Conservation (phyloP, 331 rosid genomes). For the Telfairia occidentalis region DNA sequence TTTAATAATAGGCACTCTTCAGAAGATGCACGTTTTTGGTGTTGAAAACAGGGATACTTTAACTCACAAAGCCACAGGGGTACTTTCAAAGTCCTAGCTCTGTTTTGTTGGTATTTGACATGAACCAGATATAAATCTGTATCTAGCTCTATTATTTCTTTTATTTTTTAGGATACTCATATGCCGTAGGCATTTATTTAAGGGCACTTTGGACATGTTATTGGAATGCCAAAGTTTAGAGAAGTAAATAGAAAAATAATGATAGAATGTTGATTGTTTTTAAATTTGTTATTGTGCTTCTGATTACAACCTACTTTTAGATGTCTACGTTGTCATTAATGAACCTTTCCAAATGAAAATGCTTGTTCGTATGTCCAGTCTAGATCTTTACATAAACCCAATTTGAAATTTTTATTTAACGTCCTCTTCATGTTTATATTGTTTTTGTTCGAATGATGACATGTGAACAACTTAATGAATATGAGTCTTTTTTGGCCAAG, state of each 20-base stretch:
- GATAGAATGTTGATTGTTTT: too few species aligned
- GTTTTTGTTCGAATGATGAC: not conserved
- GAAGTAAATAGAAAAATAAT: not conserved
- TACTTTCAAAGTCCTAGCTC: constrained; percentile 24
- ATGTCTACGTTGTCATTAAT: not conserved
- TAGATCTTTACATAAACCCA: not conserved
- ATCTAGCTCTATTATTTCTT: not conserved
- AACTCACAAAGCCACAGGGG: constrained; percentile 99
- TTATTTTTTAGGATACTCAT: not conserved
- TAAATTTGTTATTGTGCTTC: not conserved
- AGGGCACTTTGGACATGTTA: not conserved
- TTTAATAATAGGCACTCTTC: constrained; percentile 94
- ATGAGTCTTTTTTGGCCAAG: not conserved
- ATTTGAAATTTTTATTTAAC: not conserved
- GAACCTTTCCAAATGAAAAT: not conserved
- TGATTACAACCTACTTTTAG: not conserved
- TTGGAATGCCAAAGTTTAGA: not conserved
- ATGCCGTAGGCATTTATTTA: not conserved
- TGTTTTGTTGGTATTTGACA: not conserved
- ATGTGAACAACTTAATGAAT: not conserved
- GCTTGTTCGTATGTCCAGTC: not conserved
- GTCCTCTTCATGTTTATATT: not conserved
- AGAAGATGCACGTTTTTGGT: constrained; percentile 96
- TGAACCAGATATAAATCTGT: not conserved
- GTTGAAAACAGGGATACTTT: constrained; percentile 97